Evolutionary conservation across 177 flowering plant genomes (phyloP).

Genomic region (Vitis hybrid): DNA sequence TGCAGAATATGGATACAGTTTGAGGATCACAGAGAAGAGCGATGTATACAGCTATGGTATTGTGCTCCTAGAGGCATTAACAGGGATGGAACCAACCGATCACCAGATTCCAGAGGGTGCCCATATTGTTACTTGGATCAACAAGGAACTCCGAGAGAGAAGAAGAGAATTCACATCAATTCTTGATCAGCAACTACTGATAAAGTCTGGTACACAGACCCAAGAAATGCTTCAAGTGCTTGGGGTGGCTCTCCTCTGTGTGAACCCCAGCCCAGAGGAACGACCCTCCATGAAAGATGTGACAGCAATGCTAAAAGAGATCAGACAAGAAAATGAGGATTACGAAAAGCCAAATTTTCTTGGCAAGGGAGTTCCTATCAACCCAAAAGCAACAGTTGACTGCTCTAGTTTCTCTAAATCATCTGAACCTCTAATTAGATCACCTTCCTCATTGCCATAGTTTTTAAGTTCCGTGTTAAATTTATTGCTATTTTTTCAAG

Average conservation of each 20-base stretch:
- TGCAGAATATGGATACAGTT: slow-evolving; percentile 71
- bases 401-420: slow-evolving; percentile 59
- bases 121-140: slow-evolving; percentile 57
- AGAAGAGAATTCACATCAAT: slow-evolving; percentile 25
- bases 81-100: slow-evolving; percentile 59
- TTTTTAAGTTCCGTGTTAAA: not conserved
- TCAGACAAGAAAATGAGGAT: slow-evolving; percentile 39
- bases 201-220: slow-evolving; percentile 35
- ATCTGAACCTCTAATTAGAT: slow-evolving; percentile 47
- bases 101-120: slow-evolving; percentile 42
- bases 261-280: slow-evolving; percentile 49
- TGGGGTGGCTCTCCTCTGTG: slow-evolving; percentile 59
- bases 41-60: slow-evolving; percentile 78
- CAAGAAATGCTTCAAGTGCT: slow-evolving; percentile 65
- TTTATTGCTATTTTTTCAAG: slow-evolving; percentile 13
- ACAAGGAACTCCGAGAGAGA: slow-evolving; percentile 27
- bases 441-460: slow-evolving; percentile 24
- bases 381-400: slow-evolving; percentile 34
- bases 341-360: slow-evolving; percentile 20
- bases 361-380: slow-evolving; percentile 14
- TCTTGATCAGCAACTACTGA: slow-evolving; percentile 42
- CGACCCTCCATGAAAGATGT: slow-evolving; percentile 69
- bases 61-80: slow-evolving; percentile 63
- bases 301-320: slow-evolving; percentile 48
- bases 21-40: slow-evolving; percentile 67